Evolutionary conservation across 2,329 filamentous ascomycete genomes (phyloP).

Genomic region (Cucurbitaria berberidis): DNA sequence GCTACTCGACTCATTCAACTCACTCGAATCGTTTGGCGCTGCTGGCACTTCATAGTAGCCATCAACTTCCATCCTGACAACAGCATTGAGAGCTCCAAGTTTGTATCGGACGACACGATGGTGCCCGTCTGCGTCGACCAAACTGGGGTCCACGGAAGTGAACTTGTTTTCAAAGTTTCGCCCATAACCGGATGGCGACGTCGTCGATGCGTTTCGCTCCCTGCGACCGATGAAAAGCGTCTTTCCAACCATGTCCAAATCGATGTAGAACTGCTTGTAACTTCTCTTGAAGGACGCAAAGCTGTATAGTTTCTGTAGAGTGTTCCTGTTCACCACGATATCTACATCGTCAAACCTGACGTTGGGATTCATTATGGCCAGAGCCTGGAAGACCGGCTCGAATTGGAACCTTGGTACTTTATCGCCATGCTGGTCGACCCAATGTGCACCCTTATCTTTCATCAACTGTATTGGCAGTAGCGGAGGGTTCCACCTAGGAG

Average conservation of each 20-base stretch:
- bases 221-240: constrained; percentile 1
- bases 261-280: not conserved
- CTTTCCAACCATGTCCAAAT: not conserved
- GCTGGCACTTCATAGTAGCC: not conserved
- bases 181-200: not conserved
- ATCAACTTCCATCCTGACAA: constrained; percentile 6
- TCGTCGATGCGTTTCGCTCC: not conserved
- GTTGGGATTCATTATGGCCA: constrained; percentile 10
- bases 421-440: constrained; percentile 4
- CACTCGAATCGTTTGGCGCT: not conserved
- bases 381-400: constrained; percentile 14
- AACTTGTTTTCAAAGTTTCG: not conserved
- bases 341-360: constrained; percentile 3
- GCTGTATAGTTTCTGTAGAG: not conserved
- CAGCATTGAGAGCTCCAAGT: not conserved
- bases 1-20: not conserved
- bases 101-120: constrained; percentile 3
- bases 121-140: not conserved
- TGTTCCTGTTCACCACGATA: constrained; percentile 3
- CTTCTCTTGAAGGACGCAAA: not conserved
- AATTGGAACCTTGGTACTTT: constrained; percentile 3
- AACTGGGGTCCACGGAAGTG: not conserved
- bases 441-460: not conserved
- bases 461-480: not conserved
- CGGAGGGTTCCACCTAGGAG: constrained; percentile 1